Base-by-base conservation (phyloP, 1,284 basidiomycete genomes). In the Ustilago xerochloae region DNA sequence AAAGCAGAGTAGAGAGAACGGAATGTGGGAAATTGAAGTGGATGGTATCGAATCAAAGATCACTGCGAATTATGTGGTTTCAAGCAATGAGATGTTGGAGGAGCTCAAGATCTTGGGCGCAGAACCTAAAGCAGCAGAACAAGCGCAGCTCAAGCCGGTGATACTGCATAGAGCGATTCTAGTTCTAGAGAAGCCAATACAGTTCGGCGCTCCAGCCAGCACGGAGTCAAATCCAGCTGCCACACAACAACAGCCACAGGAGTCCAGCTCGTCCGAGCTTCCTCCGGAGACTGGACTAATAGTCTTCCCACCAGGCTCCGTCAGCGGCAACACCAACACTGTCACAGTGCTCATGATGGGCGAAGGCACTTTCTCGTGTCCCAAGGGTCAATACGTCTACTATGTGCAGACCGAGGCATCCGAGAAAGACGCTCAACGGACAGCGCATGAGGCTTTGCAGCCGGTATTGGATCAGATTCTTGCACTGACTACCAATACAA, bases 301-400 rank as follows among this genome's bases (percentile, higher is more conserved):
- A 9, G 88, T 97, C 5, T 94, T 97, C 73, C 93, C 94, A 0
- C 94, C 95, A 0, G 86, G 86, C 6, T 60, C 61, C 6, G 36
- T 75, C 20, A 46, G 46, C 16, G 33, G 48, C n/a, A 76, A 72
- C 33, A 46, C 56, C 6, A 68, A 71, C 32, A 87, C 91, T 1
- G 92, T 91, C 2, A 90, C 90, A 6, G 78, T 79, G 4, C 63
- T 83, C 6, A 79, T 93, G 51, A 91, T 91, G 39, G 96, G 95
- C 7, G 90, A 92, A 80, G 91, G 90, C 9, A 93, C 92, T 0
- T 89, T 95, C 85, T 91, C 92, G 8, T 90, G 93, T 58, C 96
- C 96, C 0, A 86, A 88, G 55, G 92, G 90, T 3, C 76, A 81
- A 36, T 81, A 70, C 18, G 79, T 78, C 8, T 77, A 75, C 62